phyloP scores from a whole-genome alignment of 495 filamentous ascomycete species.

The Podospora pseudocomata region DNA sequence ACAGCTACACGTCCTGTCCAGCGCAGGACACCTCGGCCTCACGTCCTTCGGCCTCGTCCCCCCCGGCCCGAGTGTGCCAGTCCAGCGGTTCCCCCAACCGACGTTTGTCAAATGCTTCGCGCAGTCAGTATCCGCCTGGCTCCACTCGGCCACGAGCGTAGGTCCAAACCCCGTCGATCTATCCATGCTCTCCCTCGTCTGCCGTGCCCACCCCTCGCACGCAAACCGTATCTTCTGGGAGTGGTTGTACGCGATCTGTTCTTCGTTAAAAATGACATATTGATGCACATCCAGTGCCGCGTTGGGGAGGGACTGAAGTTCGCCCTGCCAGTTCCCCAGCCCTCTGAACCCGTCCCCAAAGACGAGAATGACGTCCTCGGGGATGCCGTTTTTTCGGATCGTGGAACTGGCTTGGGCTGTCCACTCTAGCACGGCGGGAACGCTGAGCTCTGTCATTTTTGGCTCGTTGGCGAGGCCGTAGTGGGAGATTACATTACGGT shows the following conservation, averaged over 20 bases:
- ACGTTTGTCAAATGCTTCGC: conserved; percentile 85
- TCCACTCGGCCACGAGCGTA: conserved; percentile 97
- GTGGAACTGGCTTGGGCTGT: conserved; percentile 59
- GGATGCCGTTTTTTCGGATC: conserved; percentile 66
- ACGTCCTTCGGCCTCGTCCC: conserved; percentile 31
- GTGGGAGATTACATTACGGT: conserved; percentile 77
- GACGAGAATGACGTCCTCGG: conserved; percentile 49
- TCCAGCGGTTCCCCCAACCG: conserved; percentile 83
- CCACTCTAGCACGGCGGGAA: conserved; percentile 64
- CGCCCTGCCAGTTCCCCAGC: conserved; percentile 71
- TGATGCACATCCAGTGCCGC: conserved; percentile 91
- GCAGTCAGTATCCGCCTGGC: conserved; percentile 97
- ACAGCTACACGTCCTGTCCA: conserved; percentile 65
- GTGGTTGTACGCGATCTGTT: conserved; percentile 69
- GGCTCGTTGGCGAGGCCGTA: conserved; percentile 89
- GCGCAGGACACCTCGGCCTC: conserved; percentile 67
- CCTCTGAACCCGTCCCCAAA: conserved; percentile 86
- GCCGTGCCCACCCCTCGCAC: conserved; percentile 78
- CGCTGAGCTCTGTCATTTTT: conserved; percentile 63
- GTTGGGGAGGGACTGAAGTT: conserved; percentile 52
- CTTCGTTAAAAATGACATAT: conserved; percentile 83
- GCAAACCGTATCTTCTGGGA: conserved; percentile 75
- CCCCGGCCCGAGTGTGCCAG: conserved; percentile 64
- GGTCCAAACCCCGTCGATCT: conserved; percentile 83
- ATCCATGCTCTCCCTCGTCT: conserved; percentile 67